Conservation (phyloP, 139 green algal genomes). For the Coelastrella sp. region DNA sequence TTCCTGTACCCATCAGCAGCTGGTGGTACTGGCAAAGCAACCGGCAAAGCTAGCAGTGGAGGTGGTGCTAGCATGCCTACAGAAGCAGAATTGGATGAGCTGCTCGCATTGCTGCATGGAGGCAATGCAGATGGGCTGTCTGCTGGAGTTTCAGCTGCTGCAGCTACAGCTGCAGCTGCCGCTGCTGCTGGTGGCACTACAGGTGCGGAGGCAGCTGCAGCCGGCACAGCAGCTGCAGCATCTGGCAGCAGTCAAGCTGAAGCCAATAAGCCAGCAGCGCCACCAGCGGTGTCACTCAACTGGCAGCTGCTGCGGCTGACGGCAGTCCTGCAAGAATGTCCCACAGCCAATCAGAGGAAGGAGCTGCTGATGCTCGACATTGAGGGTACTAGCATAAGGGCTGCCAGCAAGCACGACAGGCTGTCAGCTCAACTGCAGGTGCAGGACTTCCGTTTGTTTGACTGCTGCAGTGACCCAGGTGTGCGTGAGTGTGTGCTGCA, state of each 20-base stretch:
- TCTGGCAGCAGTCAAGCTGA: not conserved
- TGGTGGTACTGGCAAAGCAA: not conserved
- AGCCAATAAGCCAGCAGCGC: not conserved
- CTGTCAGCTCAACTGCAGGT: constrained; percentile 18
- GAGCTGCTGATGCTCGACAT: constrained; percentile 18
- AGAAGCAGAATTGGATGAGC: constrained; percentile 39
- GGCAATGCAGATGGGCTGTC: not conserved
- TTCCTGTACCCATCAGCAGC: constrained; percentile 52
- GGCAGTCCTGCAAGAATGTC: constrained; percentile 32
- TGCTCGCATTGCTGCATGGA: constrained; percentile 24
- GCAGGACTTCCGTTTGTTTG: constrained; percentile 35
- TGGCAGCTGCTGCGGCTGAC: constrained; percentile 34
- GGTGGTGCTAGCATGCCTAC: constrained; percentile 35
- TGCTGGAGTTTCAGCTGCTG: not conserved
- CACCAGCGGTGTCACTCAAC: not conserved
- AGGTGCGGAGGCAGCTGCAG: constrained; percentile 11
- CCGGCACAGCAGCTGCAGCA: constrained; percentile 9
- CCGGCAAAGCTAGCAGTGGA: not conserved
- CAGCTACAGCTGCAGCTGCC: constrained; percentile 8
- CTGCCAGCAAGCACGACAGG: not conserved
- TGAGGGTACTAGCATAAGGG: constrained; percentile 10
- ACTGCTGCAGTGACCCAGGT: constrained; percentile 54
- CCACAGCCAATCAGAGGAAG: no score
- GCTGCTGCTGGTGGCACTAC: not conserved
- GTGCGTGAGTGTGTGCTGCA: constrained; percentile 52